Evolutionary conservation across 768 basidiomycete genomes (phyloP).

Genomic region (Tephrocybe sp.): DNA sequence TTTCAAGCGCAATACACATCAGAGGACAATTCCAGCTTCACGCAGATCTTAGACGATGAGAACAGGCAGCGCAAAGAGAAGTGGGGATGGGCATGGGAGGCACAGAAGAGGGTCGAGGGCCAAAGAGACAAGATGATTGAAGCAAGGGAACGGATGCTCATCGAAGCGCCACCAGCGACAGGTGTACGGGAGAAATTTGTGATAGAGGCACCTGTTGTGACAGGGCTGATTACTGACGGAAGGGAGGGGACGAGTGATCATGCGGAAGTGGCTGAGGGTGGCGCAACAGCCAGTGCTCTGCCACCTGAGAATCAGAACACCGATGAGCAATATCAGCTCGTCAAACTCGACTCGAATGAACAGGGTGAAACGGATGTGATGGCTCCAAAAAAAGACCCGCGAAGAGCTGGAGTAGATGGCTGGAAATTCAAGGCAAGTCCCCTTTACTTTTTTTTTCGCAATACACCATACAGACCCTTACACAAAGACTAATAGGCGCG

Average conservation of each 20-base stretch:
- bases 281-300: too few species aligned
- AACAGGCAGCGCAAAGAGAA: constrained; percentile 77
- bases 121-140: constrained; percentile 65
- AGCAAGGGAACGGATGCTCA: constrained; percentile 64
- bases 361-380: constrained; percentile 61
- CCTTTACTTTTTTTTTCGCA: too few species aligned
- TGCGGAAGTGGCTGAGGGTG: constrained; percentile 23
- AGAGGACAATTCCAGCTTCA: constrained; percentile 97
- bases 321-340: constrained; percentile 13
- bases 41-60: constrained; percentile 86
- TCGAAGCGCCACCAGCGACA: constrained; percentile 59
- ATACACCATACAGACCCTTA: constrained; percentile 4
- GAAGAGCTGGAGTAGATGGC: constrained; percentile 69
- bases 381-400: constrained; percentile 74
- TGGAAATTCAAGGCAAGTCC: constrained; percentile 77
- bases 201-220: constrained; percentile 58
- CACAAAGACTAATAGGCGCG: constrained; percentile 60
- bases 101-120: constrained; percentile 75
- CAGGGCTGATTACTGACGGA: constrained; percentile 49
- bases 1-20: constrained; percentile 95
- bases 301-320: constrained; percentile 17
- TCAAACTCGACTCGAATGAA: constrained; percentile 24
- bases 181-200: constrained; percentile 67
- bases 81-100: constrained; percentile 94
- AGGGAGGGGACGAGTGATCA: constrained; percentile 22